Evolutionary conservation across 2,329 filamentous ascomycete genomes (phyloP), one percentile per base, ranked within the genome.

Genomic region (Aspergillus pseudoviridinutans): DNA sequence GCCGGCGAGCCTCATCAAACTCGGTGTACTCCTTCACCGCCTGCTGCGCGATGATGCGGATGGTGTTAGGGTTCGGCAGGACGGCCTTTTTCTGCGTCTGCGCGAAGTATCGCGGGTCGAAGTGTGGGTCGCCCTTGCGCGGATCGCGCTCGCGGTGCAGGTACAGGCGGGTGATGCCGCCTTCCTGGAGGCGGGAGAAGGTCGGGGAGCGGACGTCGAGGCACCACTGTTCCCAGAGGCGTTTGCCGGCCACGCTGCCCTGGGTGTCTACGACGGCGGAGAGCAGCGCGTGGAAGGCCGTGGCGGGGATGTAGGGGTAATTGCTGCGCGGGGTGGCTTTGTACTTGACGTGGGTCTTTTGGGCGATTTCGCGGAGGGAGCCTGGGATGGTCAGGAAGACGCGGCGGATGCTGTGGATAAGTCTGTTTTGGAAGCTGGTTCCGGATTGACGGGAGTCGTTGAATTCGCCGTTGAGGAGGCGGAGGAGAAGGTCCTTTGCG

Each of bases 271-370:
- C 78, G 8, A 86, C 74, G n/a, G 80, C 82, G 47, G 78, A 74
- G 6, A 89, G 79, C 6, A 85, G 59, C 20, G 67, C 64, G 59
- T 84, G 80, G 74, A 86, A 85, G 5, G 79, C 69, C 3, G 68
- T 65, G 0, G 74, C 64, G 12, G 74, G 68, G 28, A 78, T 65
- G 55, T 66, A 64, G 20, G 65, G 64, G 32, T 69, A 42, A 25
- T 61, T 61, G 49, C 67, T 60, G 32, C 56, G 65, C 14, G 56
- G 49, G 50, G 51, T 56, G 20, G 55, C 47, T 22, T 52, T 38
- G 29, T 51, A 46, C 22, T 60, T 59, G 60, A 61, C 61, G 27
- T 53, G 47, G 50, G 61, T 57, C 9, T 67, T 50, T n/a, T 56
- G 53, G 56, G 68, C 66, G 27, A 73, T 51, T 20, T 69, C 62